phyloP scores from a whole-genome alignment of 768 basidiomycete genomes.

The Rhizopogon roseolus region DNA sequence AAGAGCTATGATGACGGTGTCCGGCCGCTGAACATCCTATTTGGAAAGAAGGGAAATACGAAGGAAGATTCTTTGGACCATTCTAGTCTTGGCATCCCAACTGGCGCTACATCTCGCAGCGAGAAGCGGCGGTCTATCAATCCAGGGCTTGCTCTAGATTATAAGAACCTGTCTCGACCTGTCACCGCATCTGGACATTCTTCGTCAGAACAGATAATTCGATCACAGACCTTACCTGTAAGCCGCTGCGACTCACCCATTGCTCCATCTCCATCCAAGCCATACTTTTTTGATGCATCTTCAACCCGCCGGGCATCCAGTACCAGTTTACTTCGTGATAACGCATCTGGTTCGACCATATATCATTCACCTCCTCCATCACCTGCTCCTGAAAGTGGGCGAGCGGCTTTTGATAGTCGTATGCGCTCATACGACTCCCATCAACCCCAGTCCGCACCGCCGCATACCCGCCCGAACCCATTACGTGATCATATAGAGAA shows the following conservation, averaged over 20 bases:
- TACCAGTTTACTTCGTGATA: constrained; percentile 20
- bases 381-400: constrained; percentile 27
- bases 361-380: constrained; percentile 37
- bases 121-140: constrained; percentile 54
- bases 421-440: constrained; percentile 29
- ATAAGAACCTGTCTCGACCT: constrained; percentile 4
- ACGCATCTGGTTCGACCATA: constrained; percentile 20
- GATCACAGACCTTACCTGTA: constrained; percentile 24
- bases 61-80: constrained; percentile 9
- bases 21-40: constrained; percentile 33
- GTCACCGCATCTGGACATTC: constrained; percentile 10
- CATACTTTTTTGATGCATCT: constrained; percentile 9
- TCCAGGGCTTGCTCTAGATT: constrained; percentile 38
- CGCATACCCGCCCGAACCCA: constrained; percentile 5
- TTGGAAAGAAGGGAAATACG: constrained; percentile 14
- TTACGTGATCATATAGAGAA: constrained; percentile 24
- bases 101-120: constrained; percentile 28
- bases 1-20: constrained; percentile 43
- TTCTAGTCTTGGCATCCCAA: constrained; percentile 21
- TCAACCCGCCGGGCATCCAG: constrained; percentile 18
- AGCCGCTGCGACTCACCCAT: constrained; percentile 20
- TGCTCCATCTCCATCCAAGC: constrained; percentile 12
- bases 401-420: constrained; percentile 36
- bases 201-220: constrained; percentile 21
- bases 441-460: constrained; percentile 2